Base-by-base conservation (phyloP, 257 asterid genomes). In the Euphrasia confusa region DNA sequence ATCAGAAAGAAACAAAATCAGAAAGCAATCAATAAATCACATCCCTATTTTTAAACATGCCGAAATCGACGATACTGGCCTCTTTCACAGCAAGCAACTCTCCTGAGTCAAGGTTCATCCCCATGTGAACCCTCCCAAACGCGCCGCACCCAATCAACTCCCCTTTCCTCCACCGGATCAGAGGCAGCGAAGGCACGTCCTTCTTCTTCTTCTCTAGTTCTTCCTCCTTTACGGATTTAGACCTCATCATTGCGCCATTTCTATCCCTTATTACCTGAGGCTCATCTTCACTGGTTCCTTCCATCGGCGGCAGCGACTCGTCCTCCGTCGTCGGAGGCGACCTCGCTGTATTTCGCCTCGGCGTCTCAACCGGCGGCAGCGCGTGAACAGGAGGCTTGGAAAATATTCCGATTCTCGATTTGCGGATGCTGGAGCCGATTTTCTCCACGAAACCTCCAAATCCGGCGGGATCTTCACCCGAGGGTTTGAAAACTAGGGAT, bases 51-150 rank as follows among this genome's bases (percentile, higher is more conserved):
- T 35, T 10, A 60, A 32, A 42, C 48, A 32, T 2, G 54, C 62
- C 53, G 7, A 45, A 55, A 11, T 37, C 10, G 39, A 62, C 39
- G 50, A 64, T 49, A 61, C 52, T 21, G 4, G 85, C 96, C 97
- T 90, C 97, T 74, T 90, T 90, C 54, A 92, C 91, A 21, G 99
- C 99, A 10, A 92, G 81, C 37, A 92, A 66, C 74, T 92, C 97
- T n/a, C 99, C 99, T 1, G 97, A 92, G 75, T 89, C 97, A 57
- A 86, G 82, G 78, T 89, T 86, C 99, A 89, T 86, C 68, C 99
- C 99, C 99, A 92, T 92, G 77, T 86, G 83, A 47, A 92, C 99
- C 82, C 97, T 84, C 49, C 99, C 99, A 73, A 92, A 92, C 47
- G 99, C 98, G 52, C 98, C 98, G 57, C 95, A 83, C 0, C 98